Base-by-base conservation (phyloP, 2,329 filamentous ascomycete genomes). In the Penicillium hordei region DNA sequence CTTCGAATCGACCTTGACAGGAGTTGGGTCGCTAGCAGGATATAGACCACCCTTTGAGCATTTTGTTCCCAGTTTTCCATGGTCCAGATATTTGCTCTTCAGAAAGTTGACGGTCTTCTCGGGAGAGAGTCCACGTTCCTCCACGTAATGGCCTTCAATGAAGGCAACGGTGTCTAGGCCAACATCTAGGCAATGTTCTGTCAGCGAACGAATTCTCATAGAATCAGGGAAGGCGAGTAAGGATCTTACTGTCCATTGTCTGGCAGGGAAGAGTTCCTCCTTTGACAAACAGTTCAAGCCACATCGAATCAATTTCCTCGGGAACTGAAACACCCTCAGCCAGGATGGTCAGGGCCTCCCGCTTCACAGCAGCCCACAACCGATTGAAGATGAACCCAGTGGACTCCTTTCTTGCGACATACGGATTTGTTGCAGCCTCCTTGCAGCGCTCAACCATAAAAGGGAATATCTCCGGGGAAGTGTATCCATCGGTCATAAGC, bases 281-380 rank as follows among this genome's bases (percentile, higher is more conserved):
- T 45, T 69, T 60, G 40, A 72, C 72, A 66, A 81, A 78, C 53
- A 71, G 67, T 49, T 79, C 72, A 13, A 55, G 62, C 75, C 79
- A 84, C 5, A 84, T 64, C 0, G 62, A 62, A 57, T 85, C 82
- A 27, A 84, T 78, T 49, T 82, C 78, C n/a, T 76, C 69, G 0
- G 83, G 80, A 0, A 70, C 72, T 0, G 76, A 75, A 0, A 84
- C 80, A 0, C 75, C 82, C 49, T 84, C 82, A 0, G 78, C 72
- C 3, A 85, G 60, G 10, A 84, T 81, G 0, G 68, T 76, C 51
- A 85, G 59, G 0, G 71, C 68, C 61, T 85, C 82, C 2, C 82
- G 74, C 66, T 85, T 84, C 17, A 85, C 74, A 0, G 82, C 82
- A 0, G 82, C 83, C 82, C 82, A 85, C 0, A 85, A 67, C 0